Evolutionary conservation across 1,139 yeast species (phyloP).

Genomic region (Yamadazyma conglobata): DNA sequence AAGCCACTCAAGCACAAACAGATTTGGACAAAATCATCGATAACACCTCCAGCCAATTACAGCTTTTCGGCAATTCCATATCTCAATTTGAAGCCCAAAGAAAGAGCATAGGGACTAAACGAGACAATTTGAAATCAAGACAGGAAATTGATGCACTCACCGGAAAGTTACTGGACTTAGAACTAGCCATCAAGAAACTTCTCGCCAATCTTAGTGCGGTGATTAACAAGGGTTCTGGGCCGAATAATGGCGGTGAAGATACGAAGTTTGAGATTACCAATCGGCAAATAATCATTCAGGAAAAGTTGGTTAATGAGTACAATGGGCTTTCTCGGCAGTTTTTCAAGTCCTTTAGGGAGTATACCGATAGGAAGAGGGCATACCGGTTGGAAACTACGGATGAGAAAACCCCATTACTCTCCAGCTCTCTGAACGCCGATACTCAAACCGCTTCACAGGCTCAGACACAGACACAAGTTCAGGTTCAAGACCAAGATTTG

Average conservation of each 20-base stretch:
- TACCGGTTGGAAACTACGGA: constrained; percentile 19
- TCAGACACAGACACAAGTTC: constrained; percentile 30
- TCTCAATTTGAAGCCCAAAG: constrained; percentile 48
- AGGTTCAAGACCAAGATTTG: constrained; percentile 36
- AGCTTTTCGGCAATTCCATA: constrained; percentile 48
- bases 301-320: constrained; percentile 35
- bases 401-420: constrained; percentile 29
- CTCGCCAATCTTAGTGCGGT: constrained; percentile 30
- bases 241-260: constrained; percentile 6
- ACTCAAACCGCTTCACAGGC: constrained; percentile 15
- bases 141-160: constrained; percentile 32
- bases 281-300: constrained; percentile 39
- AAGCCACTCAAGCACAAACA: constrained; percentile 10
- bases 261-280: constrained; percentile 25
- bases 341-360: constrained; percentile 24
- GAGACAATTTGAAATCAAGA: constrained; percentile 48
- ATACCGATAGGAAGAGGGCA: constrained; percentile 31
- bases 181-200: constrained; percentile 31
- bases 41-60: constrained; percentile 40
- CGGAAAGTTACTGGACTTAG: constrained; percentile 25
- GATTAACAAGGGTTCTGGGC: constrained; percentile 30
- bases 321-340: constrained; percentile 37
- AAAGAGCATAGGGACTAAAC: constrained; percentile 50
- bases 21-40: constrained; percentile 33
- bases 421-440: constrained; percentile 10